phyloP scores from a whole-genome alignment of 495 filamentous ascomycete genomes.

The Aspergillus saccharolyticus region DNA sequence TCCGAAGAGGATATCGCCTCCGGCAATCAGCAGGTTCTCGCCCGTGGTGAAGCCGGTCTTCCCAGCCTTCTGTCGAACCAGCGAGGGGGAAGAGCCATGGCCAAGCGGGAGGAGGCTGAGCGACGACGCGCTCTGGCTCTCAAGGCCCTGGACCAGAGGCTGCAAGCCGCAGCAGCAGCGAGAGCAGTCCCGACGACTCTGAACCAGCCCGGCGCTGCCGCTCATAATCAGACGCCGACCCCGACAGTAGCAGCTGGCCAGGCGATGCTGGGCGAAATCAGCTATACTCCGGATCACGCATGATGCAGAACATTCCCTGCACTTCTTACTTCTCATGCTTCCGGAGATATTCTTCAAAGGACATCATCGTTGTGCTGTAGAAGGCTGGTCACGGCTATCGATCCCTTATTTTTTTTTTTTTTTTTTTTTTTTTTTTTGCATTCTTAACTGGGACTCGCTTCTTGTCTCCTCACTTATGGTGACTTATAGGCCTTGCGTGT shows the following conservation, averaged over 20 bases:
- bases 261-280: constrained; percentile 61
- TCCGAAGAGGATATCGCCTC: constrained; percentile 78
- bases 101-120: constrained; percentile 83
- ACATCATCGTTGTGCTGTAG: too few species aligned
- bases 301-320: constrained; percentile 14
- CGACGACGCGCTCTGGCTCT: constrained; percentile 81
- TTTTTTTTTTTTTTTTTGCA: too few species aligned
- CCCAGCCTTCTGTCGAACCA: constrained; percentile 53
- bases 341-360: constrained; percentile 13
- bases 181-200: constrained; percentile 26
- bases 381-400: too few species aligned
- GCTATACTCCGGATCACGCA: constrained; percentile 60
- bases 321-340: constrained; percentile 6
- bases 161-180: constrained; percentile 71
- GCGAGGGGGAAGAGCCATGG: constrained; percentile 39
- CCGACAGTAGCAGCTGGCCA: constrained; percentile 31
- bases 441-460: background rate
- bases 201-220: constrained; percentile 41
- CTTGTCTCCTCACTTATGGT: background rate
- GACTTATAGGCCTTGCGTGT: background rate
- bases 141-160: constrained; percentile 83
- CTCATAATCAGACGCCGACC: constrained; percentile 30
- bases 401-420: too few species aligned
- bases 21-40: constrained; percentile 66
- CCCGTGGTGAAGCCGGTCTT: constrained; percentile 61